These are phyloP conservation scores for Clohesyomyces aquaticus DNA, from an alignment of 495 filamentous ascomycete species.

Conservation along the genomic window DNA sequence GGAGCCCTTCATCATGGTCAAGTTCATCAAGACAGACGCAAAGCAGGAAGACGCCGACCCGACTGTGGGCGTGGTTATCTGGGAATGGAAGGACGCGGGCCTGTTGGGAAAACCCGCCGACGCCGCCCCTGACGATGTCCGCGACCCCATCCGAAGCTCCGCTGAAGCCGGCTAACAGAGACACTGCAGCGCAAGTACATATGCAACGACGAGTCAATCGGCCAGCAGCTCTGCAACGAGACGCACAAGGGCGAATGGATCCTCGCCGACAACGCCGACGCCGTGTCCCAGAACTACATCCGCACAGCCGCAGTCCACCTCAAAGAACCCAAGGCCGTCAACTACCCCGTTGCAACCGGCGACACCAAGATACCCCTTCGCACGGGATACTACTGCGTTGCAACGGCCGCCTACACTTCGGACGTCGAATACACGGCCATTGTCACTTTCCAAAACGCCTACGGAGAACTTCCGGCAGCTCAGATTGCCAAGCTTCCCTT, in stretches of 20 bases:
- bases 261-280: constrained; percentile 70
- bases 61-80: constrained; percentile 83
- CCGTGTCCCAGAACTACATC: constrained; percentile 69
- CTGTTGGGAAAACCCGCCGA: constrained; percentile 64
- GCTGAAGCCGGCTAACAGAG: constrained; percentile 21
- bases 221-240: constrained; percentile 68
- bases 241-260: constrained; percentile 85
- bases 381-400: constrained; percentile 96
- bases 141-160: constrained; percentile 39
- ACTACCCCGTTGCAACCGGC: constrained; percentile 66
- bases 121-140: constrained; percentile 25
- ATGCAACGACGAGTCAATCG: constrained; percentile 70
- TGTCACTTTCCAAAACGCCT: constrained; percentile 92
- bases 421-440: constrained; percentile 71
- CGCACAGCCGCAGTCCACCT: constrained; percentile 80
- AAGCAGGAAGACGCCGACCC: constrained; percentile 61
- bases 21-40: constrained; percentile 65
- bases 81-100: constrained; percentile 86
- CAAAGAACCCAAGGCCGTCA: constrained; percentile 70
- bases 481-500: constrained; percentile 98
- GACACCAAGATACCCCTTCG: constrained; percentile 49
- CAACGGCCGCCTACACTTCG: constrained; percentile 64
- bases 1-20: constrained; percentile 86
- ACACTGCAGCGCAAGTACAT: constrained; percentile 65
- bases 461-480: constrained; percentile 90